Percentiles rank a stretch among this genome's conserved stretches.
Conservation (phyloP, 495 filamentous ascomycete genomes). For the Hypoxylon lienhwacheense region DNA sequence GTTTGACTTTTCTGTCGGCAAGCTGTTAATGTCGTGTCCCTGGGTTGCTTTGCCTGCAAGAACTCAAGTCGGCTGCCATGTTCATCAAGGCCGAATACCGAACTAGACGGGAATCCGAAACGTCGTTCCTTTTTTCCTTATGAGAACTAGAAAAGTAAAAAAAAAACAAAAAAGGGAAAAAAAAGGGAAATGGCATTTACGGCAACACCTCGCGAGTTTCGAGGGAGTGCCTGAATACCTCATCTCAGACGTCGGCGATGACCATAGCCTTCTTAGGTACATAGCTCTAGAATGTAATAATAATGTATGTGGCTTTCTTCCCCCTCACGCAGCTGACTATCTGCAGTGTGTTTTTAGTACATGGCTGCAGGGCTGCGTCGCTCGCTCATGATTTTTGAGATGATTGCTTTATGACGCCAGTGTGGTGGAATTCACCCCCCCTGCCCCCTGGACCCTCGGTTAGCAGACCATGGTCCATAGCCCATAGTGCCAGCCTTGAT, state of each 20-base stretch:
- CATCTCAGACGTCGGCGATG: constrained; percentile 26
- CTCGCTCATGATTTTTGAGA: constrained; percentile 41
- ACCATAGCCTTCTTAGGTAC: too few species aligned
- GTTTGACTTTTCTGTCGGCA: constrained; percentile 46
- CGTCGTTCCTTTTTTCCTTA: constrained; percentile 24
- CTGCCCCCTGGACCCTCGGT: too few species aligned
- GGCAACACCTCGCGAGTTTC: constrained; percentile 32
- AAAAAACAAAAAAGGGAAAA: too few species aligned
- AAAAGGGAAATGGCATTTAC: too few species aligned
- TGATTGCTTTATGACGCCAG: constrained; percentile 43
- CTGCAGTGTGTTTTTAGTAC: constrained; percentile 24
- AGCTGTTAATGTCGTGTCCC: constrained; percentile 60
- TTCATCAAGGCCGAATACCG: constrained; percentile 17
- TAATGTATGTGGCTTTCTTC: constrained; percentile 35
- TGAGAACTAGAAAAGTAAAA: too few species aligned
- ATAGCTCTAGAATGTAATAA: too few species aligned
- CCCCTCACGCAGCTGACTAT: constrained; percentile 29
- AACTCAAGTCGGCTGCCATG: constrained; percentile 16
- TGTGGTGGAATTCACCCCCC: constrained; percentile 38
- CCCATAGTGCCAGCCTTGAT: constrained; percentile 20
- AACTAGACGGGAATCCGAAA: constrained; percentile 14
- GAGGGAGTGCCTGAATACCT: constrained; percentile 12
- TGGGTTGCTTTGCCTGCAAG: constrained; percentile 46
- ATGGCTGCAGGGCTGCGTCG: constrained; percentile 34
- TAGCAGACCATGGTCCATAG: constrained; percentile 11